Base-by-base conservation (phyloP, 768 basidiomycete genomes). In the Leccinum longicurvipes region DNA sequence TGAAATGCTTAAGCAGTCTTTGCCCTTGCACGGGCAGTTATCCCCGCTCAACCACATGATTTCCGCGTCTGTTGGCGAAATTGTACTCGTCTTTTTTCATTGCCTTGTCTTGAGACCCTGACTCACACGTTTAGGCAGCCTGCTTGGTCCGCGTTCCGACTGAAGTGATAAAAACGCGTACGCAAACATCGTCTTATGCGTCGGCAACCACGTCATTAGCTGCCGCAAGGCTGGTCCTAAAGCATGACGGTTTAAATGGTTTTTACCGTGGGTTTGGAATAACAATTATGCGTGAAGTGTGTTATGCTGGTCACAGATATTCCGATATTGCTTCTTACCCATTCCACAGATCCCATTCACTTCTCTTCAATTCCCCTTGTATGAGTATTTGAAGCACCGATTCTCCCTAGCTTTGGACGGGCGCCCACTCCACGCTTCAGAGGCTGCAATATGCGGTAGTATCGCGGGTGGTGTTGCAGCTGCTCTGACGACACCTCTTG, bases 71-170 rank as follows among this genome's bases (percentile, higher is more conserved):
- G 61, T 77, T 12, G 84, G 75, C 53, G 84, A 85, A 81, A 75
- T 83, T 65, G 84, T 83, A 68, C 55, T 58, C 46, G 50, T 29
- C 36, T n/a, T 34, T 53, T 36, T 34, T 58, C n/a, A 25, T 51
- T 57, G 28, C 25, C 49, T 50, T 55, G 56, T 57, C 47, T 47
- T 34, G 14, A 47, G 19, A 25, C 23, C 60, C 50, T 70, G 47
- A 60, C 28, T 44, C 31, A 50, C 51, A 10, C 25, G 24, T 31
- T 56, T 68, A 91, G 89, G 81, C 87, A 48, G 93, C 95, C 31
- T 98, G 95, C 70, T 76, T 96, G 51, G 82, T 98, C 50, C 89
- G 95, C 47, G 95, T 98, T 3, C 95, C 95, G 1, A 97, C 95
- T 0, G 96, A 98, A 70, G 89, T 98, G 28, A 88, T 98, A 73